These are phyloP conservation scores for Ulvella scutata DNA, from an alignment of 139 green algal genomes.

Conservation along the genomic window DNA sequence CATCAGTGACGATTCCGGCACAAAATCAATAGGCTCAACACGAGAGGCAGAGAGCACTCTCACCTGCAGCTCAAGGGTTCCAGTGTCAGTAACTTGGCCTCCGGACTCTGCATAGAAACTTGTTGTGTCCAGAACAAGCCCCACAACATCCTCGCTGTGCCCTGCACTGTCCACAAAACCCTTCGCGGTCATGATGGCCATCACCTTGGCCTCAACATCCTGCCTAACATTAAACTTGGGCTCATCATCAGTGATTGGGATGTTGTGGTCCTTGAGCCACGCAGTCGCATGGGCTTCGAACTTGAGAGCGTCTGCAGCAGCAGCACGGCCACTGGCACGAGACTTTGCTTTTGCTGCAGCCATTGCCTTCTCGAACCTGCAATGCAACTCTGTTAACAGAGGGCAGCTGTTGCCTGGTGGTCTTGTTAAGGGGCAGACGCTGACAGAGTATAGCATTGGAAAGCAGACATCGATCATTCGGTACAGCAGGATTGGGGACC, in stretches of 20 bases:
- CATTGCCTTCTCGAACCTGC: conserved; percentile 45
- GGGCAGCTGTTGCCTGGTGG: not conserved
- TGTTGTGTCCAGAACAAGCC: conserved; percentile 79
- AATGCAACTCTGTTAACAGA: not conserved
- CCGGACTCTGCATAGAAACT: conserved; percentile 88
- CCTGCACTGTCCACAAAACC: conserved; percentile 52
- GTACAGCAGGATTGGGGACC: no score
- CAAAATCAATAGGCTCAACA: not conserved
- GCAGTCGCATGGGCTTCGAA: conserved; percentile 80
- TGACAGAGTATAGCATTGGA: no score
- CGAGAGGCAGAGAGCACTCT: not conserved
- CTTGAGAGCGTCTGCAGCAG: conserved; percentile 35
- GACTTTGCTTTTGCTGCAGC: conserved; percentile 63
- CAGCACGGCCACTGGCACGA: conserved; percentile 11
- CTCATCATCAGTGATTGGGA: conserved; percentile 60
- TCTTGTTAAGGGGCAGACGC: no score
- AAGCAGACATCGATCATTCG: no score
- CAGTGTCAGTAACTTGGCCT: conserved; percentile 67
- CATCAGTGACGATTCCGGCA: no score
- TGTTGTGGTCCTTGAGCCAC: conserved; percentile 42
- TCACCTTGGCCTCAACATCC: conserved; percentile 36
- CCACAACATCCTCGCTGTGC: conserved; percentile 31
- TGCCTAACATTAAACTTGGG: conserved; percentile 61
- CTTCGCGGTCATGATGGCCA: conserved; percentile 50
- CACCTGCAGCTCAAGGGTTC: conserved; percentile 20